Conservation (phyloP, 2,329 filamentous ascomycete species). For the Stagonosporopsis rhizophila region DNA sequence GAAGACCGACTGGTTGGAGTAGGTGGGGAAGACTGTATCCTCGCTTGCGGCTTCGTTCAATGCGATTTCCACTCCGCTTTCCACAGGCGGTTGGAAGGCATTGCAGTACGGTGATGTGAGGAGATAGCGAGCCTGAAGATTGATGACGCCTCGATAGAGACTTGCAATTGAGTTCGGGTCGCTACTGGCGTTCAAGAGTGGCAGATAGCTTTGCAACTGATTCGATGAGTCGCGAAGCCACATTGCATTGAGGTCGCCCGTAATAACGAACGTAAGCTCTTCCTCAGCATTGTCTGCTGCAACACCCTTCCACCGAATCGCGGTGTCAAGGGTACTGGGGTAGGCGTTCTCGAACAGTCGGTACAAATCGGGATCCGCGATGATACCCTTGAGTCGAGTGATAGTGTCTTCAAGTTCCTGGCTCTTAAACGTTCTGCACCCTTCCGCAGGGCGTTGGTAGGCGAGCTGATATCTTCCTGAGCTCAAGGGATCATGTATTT, state of each 20-base stretch:
- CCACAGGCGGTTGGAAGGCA: constrained; percentile 59
- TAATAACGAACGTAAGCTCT: constrained; percentile 68
- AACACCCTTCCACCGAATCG: constrained; percentile 71
- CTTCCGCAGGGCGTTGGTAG: constrained; percentile 53
- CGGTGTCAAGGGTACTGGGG: constrained; percentile 78
- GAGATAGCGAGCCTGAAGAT: constrained; percentile 73
- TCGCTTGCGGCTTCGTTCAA: constrained; percentile 48
- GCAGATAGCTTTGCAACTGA: constrained; percentile 74
- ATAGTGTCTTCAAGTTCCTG: constrained; percentile 52
- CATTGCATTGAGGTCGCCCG: constrained; percentile 65
- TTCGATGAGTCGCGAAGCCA: constrained; percentile 66
- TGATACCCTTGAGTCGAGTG: constrained; percentile 45
- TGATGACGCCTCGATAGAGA: constrained; percentile 74
- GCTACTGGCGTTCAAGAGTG: constrained; percentile 63
- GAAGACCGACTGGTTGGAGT: constrained; percentile 55
- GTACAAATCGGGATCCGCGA: constrained; percentile 66
- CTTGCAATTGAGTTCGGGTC: constrained; percentile 67
- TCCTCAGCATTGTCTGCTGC: constrained; percentile 65
- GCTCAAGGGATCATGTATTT: constrained; percentile 54
- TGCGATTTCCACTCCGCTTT: constrained; percentile 53
- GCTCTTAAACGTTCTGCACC: constrained; percentile 58
- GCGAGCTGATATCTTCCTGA: constrained; percentile 55
- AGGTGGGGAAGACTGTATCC: constrained; percentile 54
- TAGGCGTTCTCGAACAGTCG: constrained; percentile 75
- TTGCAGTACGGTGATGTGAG: constrained; percentile 64